Evolutionary conservation across 2,329 filamentous ascomycete genomes (phyloP).

Genomic region (Ophiocordyceps camponoti-saundersi): DNA sequence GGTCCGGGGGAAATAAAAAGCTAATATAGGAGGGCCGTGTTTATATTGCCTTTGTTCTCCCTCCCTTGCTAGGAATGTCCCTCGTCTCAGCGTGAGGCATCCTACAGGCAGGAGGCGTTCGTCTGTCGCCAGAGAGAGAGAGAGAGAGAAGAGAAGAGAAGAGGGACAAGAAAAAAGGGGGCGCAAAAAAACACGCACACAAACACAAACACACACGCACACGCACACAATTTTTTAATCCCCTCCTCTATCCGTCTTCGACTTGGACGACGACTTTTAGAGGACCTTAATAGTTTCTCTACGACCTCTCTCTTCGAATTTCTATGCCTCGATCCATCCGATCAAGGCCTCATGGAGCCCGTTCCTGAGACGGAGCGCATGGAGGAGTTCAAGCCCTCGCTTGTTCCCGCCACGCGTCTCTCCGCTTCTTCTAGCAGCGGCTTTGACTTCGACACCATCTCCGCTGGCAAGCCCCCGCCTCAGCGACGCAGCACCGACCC

Average conservation of each 20-base stretch:
- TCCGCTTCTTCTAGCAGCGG: conserved; percentile 8
- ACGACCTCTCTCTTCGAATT: background rate
- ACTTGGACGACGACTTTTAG: background rate
- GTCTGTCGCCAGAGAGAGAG: background rate
- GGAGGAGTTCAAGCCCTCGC: conserved; percentile 45
- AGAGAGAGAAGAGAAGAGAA: background rate
- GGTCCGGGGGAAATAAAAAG: background rate
- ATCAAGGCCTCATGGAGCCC: conserved; percentile 36
- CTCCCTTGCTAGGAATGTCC: conserved; percentile 1
- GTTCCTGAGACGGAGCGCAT: conserved; percentile 52
- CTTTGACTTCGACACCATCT: background rate
- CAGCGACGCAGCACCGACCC: conserved; percentile 44
- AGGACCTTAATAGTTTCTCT: background rate
- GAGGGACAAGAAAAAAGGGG: background rate
- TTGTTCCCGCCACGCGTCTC: conserved; percentile 35
- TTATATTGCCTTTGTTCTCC: background rate
- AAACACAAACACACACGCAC: too few species aligned
- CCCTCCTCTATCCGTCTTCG: background rate
- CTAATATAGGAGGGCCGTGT: background rate
- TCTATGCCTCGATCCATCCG: conserved; percentile 2
- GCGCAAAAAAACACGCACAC: background rate
- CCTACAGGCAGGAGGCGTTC: background rate
- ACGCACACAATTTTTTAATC: background rate
- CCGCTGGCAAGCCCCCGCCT: conserved; percentile 31
- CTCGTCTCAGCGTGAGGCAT: conserved; percentile 1